Percentiles rank a stretch among this genome's conserved stretches.
phyloP scores from a whole-genome alignment of 352 stramenopile genomes.

The Phytophthora capsici region DNA sequence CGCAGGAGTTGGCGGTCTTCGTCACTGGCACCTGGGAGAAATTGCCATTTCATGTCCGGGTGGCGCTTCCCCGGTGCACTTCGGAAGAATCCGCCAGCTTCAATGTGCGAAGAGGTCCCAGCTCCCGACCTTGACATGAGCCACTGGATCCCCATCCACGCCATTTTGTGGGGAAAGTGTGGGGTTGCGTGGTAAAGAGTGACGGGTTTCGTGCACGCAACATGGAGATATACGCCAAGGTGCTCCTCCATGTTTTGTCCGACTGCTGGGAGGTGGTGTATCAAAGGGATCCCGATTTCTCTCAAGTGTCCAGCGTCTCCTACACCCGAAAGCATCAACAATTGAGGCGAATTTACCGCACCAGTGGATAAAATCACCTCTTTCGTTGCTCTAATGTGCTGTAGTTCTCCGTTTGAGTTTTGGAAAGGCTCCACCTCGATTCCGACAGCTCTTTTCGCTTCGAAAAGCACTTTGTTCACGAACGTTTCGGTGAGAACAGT shows the following conservation, averaged over 20 bases:
- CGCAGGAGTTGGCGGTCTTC: constrained; percentile 22
- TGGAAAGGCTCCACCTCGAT: constrained; percentile 71
- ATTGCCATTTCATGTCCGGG: constrained; percentile 88
- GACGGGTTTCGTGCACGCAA: constrained; percentile 80
- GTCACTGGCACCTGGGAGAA: constrained; percentile 67
- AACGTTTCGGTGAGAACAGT: constrained; percentile 77
- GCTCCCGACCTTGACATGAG: constrained; percentile 57
- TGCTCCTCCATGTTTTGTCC: constrained; percentile 89
- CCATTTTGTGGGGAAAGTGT: constrained; percentile 74
- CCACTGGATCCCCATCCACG: constrained; percentile 79
- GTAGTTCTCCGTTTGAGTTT: constrained; percentile 19
- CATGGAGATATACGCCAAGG: constrained; percentile 87
- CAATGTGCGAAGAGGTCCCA: constrained; percentile 75
- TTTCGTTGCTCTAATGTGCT: constrained; percentile 61
- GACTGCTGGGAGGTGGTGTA: constrained; percentile 76
- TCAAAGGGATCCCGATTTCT: constrained; percentile 63
- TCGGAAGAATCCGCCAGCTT: constrained; percentile 70
- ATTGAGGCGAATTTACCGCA: constrained; percentile 85
- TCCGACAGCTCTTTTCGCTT: constrained; percentile 69
- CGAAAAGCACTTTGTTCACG: constrained; percentile 84
- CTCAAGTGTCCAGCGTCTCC: constrained; percentile 69
- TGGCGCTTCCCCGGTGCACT: constrained; percentile 67
- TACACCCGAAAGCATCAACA: constrained; percentile 85
- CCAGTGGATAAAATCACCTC: constrained; percentile 85
- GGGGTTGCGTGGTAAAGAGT: constrained; percentile 85